Base-by-base conservation (phyloP, 2,329 filamentous ascomycete genomes). In the Acrodontium crateriforme region DNA sequence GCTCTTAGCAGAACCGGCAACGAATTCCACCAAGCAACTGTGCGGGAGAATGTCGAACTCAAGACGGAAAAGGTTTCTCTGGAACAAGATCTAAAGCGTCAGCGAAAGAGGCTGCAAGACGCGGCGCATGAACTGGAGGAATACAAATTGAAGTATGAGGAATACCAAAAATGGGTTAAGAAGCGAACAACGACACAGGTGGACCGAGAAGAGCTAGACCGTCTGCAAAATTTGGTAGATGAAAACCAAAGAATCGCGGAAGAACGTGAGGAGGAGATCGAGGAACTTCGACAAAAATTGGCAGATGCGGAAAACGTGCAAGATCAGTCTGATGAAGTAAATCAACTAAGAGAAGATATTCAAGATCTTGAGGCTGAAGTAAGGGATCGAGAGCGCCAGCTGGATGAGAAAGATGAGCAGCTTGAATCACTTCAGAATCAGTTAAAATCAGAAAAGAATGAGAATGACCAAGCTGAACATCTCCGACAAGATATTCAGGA, bases 1-100 rank as follows among this genome's bases (percentile, higher is more conserved):
- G 81, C 82, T 9, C 59, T 98, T 27, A 72, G 77, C 29, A 93
- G 91, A 52, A 73, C 78, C 30, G 87, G 87, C 1, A 84, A 82
- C 6, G 83, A 85, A 30, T 89, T 85, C 60, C 91, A 85, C 46
- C 79, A 92, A 53, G 74, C 74, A 16, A 83, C 87, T 3, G 62
- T 98, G 16, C 83, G 81, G 50, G 89, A 98, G 56, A 98, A 98
- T 50, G 91, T 89, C 3, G 85, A 92, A 40, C 71, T 98, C 30
- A 95, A 95, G 54, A 84, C 93, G 33, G 78, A 89, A 56, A 82
- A 82, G 49, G 72, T 91, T 35, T 87, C 82, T 0, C 79, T 95
- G 71, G 76, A 89, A 50, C 72, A 77, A 35, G 89, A 98, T 44
- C 66, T 98, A 11, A 73, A 79, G 41, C 74, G 75, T 39, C 89